Evolutionary conservation across 2,329 filamentous ascomycete species (phyloP).

Genomic region (Exophiala phaeomuriformis): DNA sequence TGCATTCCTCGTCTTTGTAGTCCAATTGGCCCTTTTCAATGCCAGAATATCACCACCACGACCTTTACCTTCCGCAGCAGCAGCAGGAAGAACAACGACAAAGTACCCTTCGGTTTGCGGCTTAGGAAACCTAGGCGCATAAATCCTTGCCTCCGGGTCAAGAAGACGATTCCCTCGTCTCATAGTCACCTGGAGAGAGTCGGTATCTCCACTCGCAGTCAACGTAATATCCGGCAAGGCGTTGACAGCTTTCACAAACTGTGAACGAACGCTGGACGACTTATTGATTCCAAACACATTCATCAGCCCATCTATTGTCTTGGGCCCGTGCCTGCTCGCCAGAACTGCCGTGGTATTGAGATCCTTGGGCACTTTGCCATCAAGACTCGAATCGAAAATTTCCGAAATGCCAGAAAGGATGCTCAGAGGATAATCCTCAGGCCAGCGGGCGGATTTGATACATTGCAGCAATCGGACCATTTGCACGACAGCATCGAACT

Average conservation of each 20-base stretch:
- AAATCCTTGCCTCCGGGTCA: constrained; percentile 66
- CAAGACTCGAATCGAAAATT: constrained; percentile 18
- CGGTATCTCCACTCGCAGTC: constrained; percentile 24
- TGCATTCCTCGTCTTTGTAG: constrained; percentile 25
- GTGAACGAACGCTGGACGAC: constrained; percentile 9
- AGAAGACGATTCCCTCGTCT: constrained; percentile 20
- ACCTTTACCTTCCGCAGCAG: constrained; percentile 42
- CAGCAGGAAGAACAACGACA: constrained; percentile 56
- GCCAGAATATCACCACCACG: constrained; percentile 63
- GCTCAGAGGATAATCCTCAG: constrained; percentile 67
- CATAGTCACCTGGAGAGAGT: constrained; percentile 21
- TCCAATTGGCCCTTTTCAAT: constrained; percentile 80
- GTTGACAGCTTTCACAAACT: constrained; percentile 49
- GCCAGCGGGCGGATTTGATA: constrained; percentile 90
- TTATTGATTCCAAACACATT: constrained; percentile 25
- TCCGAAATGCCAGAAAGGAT: constrained; percentile 67
- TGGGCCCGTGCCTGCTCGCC: constrained; percentile 20
- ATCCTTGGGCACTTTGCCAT: constrained; percentile 23
- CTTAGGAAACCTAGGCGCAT: constrained; percentile 85
- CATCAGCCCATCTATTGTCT: constrained; percentile 27
- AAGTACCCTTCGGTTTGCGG: constrained; percentile 93
- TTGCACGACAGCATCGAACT: constrained; percentile 66
- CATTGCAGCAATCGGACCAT: constrained; percentile 84
- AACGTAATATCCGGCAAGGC: constrained; percentile 21
- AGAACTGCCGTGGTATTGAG: constrained; percentile 23